Conservation (phyloP, 768 basidiomycete genomes). For the Pisolithus albus region DNA sequence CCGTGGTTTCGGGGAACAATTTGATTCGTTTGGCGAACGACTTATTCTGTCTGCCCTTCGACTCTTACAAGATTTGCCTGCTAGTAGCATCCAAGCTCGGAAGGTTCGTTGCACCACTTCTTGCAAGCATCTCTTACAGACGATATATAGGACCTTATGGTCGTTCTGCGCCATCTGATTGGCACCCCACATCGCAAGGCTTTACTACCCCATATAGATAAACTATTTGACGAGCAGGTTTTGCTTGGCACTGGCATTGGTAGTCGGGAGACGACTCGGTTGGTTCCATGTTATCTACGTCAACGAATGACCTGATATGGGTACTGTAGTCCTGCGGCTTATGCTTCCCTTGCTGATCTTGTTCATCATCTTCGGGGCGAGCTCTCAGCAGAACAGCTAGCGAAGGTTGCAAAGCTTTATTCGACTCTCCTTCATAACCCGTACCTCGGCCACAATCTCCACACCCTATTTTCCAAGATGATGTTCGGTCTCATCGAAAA, state of each 20-base stretch:
- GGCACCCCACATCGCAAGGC: slow-evolving; percentile 70
- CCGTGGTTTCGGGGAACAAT: slow-evolving; percentile 55
- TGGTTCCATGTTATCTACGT: slow-evolving; percentile 10
- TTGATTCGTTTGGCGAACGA: slow-evolving; percentile 71
- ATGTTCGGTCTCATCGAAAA: slow-evolving; percentile 85
- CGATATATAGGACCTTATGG: slow-evolving; percentile 69
- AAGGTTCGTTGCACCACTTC: slow-evolving; percentile 43
- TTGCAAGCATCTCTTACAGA: background rate
- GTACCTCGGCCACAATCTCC: slow-evolving; percentile 69
- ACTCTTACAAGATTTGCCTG: slow-evolving; percentile 90
- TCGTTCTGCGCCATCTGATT: slow-evolving; percentile 87
- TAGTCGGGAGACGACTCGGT: slow-evolving; percentile 81
- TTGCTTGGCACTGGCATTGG: slow-evolving; percentile 80
- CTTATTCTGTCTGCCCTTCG: slow-evolving; percentile 76
- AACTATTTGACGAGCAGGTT: slow-evolving; percentile 85
- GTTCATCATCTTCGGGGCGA: slow-evolving; percentile 88
- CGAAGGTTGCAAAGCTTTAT: slow-evolving; percentile 75
- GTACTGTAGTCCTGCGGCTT: slow-evolving; percentile 59
- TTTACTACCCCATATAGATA: slow-evolving; percentile 78
- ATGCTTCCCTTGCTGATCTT: slow-evolving; percentile 86
- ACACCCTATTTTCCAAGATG: slow-evolving; percentile 89
- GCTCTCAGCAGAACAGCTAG: slow-evolving; percentile 67
- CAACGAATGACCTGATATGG: slow-evolving; percentile 1
- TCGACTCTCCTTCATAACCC: slow-evolving; percentile 87
- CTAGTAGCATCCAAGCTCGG: slow-evolving; percentile 72